A percentile compares a stretch with the other conserved stretches of the same genome.
These are phyloP conservation scores for Osmanthus fragrans DNA, from an alignment of 257 asterid species.

Conservation along the genomic window DNA sequence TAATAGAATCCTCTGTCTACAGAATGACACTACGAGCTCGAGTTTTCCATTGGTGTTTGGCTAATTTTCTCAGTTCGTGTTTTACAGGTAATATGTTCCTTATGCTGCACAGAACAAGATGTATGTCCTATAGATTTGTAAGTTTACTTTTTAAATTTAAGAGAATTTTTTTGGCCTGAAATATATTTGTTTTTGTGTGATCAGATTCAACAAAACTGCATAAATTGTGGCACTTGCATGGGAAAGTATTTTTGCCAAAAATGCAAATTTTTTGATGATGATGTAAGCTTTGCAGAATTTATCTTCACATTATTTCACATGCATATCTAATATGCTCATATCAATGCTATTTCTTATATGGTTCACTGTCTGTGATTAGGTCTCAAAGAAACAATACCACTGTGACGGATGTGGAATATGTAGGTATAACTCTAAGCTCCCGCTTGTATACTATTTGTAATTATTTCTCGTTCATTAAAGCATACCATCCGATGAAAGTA, in stretches of 20 bases:
- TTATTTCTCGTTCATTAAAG: not conserved
- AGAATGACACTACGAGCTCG: not conserved
- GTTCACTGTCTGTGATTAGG: slow-evolving; percentile 29
- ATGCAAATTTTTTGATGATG: slow-evolving; percentile 67
- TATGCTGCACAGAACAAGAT: slow-evolving; percentile 60
- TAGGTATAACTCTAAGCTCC: slow-evolving; percentile 38
- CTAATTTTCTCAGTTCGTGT: slow-evolving; percentile 3
- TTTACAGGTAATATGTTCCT: slow-evolving; percentile 57
- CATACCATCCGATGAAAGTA: not conserved
- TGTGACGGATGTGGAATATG: slow-evolving; percentile 74
- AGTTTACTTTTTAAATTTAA: not conserved
- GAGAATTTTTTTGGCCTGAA: not conserved
- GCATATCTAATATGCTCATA: not conserved
- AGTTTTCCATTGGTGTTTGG: not conserved
- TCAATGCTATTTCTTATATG: not conserved
- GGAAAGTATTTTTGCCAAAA: slow-evolving; percentile 53
- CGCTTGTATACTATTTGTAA: not conserved
- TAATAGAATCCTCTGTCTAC: not conserved
- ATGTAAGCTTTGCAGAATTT: slow-evolving; percentile 32
- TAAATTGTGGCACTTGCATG: slow-evolving; percentile 56
- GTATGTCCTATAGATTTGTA: slow-evolving; percentile 33
- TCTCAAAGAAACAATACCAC: slow-evolving; percentile 63
- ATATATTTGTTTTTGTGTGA: not conserved
- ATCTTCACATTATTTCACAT: not conserved
- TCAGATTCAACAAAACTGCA: slow-evolving; percentile 57